phyloP scores from a whole-genome alignment of 2,329 filamentous ascomycete species.

The Scedosporium boydii region DNA sequence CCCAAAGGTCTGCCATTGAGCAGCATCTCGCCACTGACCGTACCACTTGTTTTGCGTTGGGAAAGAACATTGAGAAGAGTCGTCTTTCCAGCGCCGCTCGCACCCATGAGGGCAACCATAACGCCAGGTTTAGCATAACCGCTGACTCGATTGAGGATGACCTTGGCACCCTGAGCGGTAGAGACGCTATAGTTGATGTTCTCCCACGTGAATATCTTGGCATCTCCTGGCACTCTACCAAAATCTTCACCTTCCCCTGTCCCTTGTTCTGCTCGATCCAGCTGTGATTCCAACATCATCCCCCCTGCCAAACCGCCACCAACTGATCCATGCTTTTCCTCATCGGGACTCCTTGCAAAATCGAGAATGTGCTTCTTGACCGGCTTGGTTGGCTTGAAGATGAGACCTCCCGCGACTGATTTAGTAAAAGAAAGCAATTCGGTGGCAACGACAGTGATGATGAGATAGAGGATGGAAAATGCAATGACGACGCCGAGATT shows the following conservation, averaged over 20 bases:
- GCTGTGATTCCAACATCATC: not conserved
- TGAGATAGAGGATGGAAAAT: slow-evolving; percentile 39
- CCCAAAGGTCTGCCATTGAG: slow-evolving; percentile 51
- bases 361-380: slow-evolving; percentile 37
- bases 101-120: slow-evolving; percentile 74
- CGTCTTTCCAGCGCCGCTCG: slow-evolving; percentile 66
- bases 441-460: slow-evolving; percentile 37
- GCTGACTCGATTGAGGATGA: slow-evolving; percentile 9
- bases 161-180: slow-evolving; percentile 41
- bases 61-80: slow-evolving; percentile 76
- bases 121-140: slow-evolving; percentile 40
- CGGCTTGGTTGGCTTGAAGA: slow-evolving; percentile 54
- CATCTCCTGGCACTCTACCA: not conserved
- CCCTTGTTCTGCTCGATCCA: too few species aligned
- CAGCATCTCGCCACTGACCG: slow-evolving; percentile 42
- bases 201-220: slow-evolving; percentile 42
- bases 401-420: slow-evolving; percentile 55
- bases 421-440: slow-evolving; percentile 53
- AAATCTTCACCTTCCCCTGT: not conserved
- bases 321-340: too few species aligned
- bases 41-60: slow-evolving; percentile 34
- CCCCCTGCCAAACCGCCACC: too few species aligned
- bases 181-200: slow-evolving; percentile 40
- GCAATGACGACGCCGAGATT: slow-evolving; percentile 53
- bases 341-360: too few species aligned